Conservation (phyloP, 1,284 basidiomycete genomes). For the Volvariella surrecta region DNA sequence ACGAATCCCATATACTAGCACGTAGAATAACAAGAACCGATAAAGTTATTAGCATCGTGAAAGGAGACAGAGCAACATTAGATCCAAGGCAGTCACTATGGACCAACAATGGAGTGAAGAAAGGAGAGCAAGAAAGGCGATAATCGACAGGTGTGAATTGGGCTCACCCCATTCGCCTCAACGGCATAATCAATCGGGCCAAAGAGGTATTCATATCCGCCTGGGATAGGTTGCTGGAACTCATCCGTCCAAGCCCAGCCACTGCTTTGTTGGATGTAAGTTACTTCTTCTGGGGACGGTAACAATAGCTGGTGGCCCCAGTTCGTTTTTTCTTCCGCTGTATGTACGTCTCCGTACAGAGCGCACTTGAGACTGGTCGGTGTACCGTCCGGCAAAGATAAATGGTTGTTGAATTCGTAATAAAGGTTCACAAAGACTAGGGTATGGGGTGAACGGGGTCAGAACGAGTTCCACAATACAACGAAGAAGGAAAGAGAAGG, state of each 20-base stretch:
- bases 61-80: too few relatives aligned
- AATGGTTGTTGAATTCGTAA: constrained; percentile 34
- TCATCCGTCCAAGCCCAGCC: constrained; percentile 27
- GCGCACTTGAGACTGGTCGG: constrained; percentile 32
- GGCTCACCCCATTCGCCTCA: constrained; percentile 34
- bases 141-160: too few relatives aligned
- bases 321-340: constrained; percentile 18
- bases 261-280: constrained; percentile 29
- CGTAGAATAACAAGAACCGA: too few relatives aligned
- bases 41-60: too few relatives aligned
- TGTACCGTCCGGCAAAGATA: constrained; percentile 21
- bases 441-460: constrained; percentile 1
- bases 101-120: too few relatives aligned
- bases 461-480: not conserved
- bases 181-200: constrained; percentile 34
- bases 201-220: constrained; percentile 32
- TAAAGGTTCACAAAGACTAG: constrained; percentile 36
- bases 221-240: constrained; percentile 22
- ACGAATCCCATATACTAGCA: constrained; percentile 37
- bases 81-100: too few relatives aligned
- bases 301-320: constrained; percentile 19
- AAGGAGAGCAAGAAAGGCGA: too few relatives aligned
- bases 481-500: not conserved
- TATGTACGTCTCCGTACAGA: constrained; percentile 14
- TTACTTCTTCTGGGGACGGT: constrained; percentile 20